phyloP scores from a whole-genome alignment of 108 stramenopile species.

The Fistulifera pelliculosa region DNA sequence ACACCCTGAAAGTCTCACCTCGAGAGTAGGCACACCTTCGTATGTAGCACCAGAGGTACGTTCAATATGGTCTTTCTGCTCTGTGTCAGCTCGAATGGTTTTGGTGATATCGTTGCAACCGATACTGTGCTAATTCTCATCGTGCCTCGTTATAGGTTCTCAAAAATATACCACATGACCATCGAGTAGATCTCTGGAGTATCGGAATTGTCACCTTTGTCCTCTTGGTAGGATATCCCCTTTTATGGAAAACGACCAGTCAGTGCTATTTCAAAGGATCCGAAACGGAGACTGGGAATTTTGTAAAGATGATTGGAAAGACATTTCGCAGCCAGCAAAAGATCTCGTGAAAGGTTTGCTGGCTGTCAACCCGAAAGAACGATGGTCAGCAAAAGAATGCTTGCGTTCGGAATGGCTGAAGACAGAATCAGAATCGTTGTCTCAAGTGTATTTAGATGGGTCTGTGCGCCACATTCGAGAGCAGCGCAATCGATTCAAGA shows the following conservation, averaged over 20 bases:
- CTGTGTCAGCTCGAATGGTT: too few relatives aligned
- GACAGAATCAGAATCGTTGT: not conserved
- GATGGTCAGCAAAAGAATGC: slow-evolving; percentile 46
- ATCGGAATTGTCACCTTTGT: slow-evolving; percentile 91
- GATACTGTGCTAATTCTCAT: too few relatives aligned
- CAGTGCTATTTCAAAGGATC: slow-evolving; percentile 35
- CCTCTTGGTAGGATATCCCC: slow-evolving; percentile 76
- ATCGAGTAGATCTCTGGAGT: slow-evolving; percentile 89
- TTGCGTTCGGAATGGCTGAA: slow-evolving; percentile 25
- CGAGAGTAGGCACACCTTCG: slow-evolving; percentile 73
- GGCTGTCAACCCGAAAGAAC: slow-evolving; percentile 38
- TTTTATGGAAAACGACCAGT: slow-evolving; percentile 35
- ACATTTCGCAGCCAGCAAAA: slow-evolving; percentile 32
- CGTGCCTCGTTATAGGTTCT: slow-evolving; percentile 16
- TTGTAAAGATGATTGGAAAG: slow-evolving; percentile 18
- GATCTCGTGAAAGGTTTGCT: slow-evolving; percentile 39
- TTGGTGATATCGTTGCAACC: too few relatives aligned
- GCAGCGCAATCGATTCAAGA: slow-evolving; percentile 2
- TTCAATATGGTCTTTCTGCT: too few relatives aligned
- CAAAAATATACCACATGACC: slow-evolving; percentile 50
- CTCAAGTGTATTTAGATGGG: slow-evolving; percentile 1
- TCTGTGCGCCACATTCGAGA: slow-evolving; percentile 1
- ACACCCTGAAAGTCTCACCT: slow-evolving; percentile 68
- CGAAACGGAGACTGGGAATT: slow-evolving; percentile 34
- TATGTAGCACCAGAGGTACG: slow-evolving; percentile 53